Conservation (phyloP, 2,329 filamentous ascomycete species). For the Cercospora canescens region DNA sequence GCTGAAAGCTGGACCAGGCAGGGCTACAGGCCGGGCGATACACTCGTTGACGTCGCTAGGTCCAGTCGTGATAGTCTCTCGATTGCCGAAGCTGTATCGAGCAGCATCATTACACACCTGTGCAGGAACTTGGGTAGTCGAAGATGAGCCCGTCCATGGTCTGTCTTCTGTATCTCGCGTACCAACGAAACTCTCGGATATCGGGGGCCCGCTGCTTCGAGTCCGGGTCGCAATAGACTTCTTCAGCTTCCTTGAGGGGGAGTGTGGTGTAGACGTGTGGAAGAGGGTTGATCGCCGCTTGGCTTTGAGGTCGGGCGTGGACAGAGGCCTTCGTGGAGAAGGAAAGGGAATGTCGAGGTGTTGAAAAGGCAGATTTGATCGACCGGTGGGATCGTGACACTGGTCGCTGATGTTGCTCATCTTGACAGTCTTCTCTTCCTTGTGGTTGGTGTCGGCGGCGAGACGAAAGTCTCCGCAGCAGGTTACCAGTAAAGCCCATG, state of each 20-base stretch:
- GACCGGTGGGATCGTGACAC: slow-evolving; percentile 1
- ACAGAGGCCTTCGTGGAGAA: slow-evolving; percentile 18
- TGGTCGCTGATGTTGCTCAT: slow-evolving; percentile 7
- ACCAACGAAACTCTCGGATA: slow-evolving; percentile 15
- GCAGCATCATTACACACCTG: slow-evolving; percentile 1
- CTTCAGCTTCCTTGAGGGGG: slow-evolving; percentile 13
- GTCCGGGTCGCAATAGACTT: slow-evolving; percentile 12
- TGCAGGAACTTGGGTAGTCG: slow-evolving; percentile 13
- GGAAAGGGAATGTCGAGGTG: slow-evolving; percentile 7
- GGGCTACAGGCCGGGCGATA: neutral
- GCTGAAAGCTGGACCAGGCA: neutral
- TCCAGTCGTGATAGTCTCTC: neutral
- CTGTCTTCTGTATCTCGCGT: slow-evolving; percentile 11
- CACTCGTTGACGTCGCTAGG: neutral
- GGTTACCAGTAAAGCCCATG: slow-evolving; percentile 12
- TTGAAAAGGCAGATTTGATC: slow-evolving; percentile 1
- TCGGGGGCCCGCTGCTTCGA: slow-evolving; percentile 8
- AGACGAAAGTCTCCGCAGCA: slow-evolving; percentile 11
- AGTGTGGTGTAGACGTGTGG: slow-evolving; percentile 13
- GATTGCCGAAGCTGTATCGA: neutral
- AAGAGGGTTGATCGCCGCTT: slow-evolving; percentile 14
- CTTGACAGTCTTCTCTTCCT: slow-evolving; percentile 1
- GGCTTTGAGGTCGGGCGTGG: slow-evolving; percentile 18
- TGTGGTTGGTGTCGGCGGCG: neutral
- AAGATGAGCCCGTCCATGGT: slow-evolving; percentile 14